phyloP scores from a whole-genome alignment of 495 filamentous ascomycete species.

The Glonium stellatum region DNA sequence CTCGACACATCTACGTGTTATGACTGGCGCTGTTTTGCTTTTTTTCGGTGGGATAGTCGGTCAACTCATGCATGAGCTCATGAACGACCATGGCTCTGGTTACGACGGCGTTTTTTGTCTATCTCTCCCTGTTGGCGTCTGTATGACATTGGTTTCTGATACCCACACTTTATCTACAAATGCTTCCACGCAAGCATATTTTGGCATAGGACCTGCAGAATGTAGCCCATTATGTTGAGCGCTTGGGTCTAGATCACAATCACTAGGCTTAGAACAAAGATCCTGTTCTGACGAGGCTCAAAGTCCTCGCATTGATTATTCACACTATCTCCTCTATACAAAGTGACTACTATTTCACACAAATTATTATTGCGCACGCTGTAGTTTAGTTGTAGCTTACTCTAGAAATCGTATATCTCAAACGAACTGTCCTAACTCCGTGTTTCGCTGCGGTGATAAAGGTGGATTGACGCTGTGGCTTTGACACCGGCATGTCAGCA shows the following conservation, averaged over 20 bases:
- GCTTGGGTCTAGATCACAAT: not conserved
- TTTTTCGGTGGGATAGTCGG: constrained; percentile 6
- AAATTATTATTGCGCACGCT: no score
- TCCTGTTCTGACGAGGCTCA: not conserved
- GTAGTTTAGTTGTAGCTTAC: no score
- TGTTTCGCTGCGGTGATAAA: not conserved
- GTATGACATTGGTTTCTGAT: constrained; percentile 14
- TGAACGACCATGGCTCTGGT: not conserved
- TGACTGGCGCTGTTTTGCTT: constrained; percentile 18
- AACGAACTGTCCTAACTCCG: not conserved
- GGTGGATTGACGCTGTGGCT: not conserved
- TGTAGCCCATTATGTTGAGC: not conserved
- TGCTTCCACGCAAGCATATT: not conserved
- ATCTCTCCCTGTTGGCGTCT: constrained; percentile 11
- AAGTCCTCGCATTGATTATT: not conserved
- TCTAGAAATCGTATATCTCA: no score
- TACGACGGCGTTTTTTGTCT: constrained; percentile 10
- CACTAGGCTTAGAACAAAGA: not conserved
- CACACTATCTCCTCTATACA: no score
- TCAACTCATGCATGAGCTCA: not conserved
- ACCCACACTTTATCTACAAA: constrained; percentile 14
- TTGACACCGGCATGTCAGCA: not conserved
- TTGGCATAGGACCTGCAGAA: not conserved
- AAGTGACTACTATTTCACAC: no score
- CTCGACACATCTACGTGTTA: constrained; percentile 12